Evolutionary conservation across 805 yeast species (phyloP).

Genomic region (Millerago galiae): DNA sequence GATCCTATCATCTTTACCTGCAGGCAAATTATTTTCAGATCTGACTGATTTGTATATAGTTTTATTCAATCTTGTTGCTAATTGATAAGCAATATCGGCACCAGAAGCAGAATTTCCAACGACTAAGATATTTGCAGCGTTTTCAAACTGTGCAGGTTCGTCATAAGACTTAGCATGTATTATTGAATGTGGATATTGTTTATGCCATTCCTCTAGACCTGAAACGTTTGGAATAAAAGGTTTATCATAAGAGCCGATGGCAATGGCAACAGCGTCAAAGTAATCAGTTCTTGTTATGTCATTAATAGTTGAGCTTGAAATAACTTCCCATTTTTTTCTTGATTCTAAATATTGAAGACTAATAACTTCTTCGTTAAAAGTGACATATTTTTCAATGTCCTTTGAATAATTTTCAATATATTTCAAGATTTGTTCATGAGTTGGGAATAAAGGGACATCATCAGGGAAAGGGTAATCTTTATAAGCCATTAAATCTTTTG

Average conservation of each 20-base stretch:
- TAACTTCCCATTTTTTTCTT: conserved; percentile 37
- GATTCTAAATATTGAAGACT: conserved; percentile 26
- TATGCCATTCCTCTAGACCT: conserved; percentile 46
- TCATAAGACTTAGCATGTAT: conserved; percentile 55
- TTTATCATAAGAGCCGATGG: conserved; percentile 57
- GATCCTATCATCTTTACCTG: conserved; percentile 36
- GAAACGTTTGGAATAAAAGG: conserved; percentile 53
- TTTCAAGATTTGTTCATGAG: conserved; percentile 50
- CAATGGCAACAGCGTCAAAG: conserved; percentile 58
- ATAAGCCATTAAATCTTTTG: conserved; percentile 60
- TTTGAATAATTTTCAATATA: conserved; percentile 55
- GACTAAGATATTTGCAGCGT: conserved; percentile 42
- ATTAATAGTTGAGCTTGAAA: conserved; percentile 26
- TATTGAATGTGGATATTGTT: conserved; percentile 38
- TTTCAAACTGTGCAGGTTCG: conserved; percentile 34
- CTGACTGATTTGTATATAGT: conserved; percentile 44
- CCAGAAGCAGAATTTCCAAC: conserved; percentile 82
- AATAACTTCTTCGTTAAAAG: conserved; percentile 42
- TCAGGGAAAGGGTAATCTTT: conserved; percentile 43
- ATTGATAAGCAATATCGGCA: conserved; percentile 61
- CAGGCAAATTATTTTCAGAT: conserved; percentile 37
- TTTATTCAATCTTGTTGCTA: conserved; percentile 37
- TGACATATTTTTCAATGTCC: conserved; percentile 34
- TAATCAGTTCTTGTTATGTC: conserved; percentile 21
- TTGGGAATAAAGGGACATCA: conserved; percentile 47